Evolutionary conservation across 179 eudicot species (phyloP), one percentile per base, ranked within the genome.

Genomic region (Gypsophila paniculata): DNA sequence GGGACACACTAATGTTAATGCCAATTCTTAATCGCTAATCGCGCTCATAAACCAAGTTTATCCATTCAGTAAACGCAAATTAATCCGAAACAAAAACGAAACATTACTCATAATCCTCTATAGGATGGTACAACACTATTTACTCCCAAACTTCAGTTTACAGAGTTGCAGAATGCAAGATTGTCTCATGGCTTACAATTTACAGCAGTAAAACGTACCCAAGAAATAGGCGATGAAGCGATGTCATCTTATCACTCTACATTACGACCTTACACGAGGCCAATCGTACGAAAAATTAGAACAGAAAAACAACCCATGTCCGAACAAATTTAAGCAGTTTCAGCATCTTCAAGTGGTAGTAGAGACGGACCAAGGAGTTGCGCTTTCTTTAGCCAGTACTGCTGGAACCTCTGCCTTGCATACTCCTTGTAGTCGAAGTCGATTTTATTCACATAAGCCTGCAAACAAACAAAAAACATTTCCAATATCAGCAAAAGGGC

Each of bases 341-440:
- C 71, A 19, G 42, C 42, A n/a, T 68, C 71, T 17, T 68, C 71
- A 32, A 68, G 71, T 51, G 71, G 48, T 17, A 52, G 39, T 11
- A 68, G 60, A 63, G 82, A 74, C 49, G 71, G 68, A 66, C 77
- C 81, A 65, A 82, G 58, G 42, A 82, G 70, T 64, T 74, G 73
- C 29, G 77, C 73, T 73, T 82, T 82, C 77, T 36, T 77, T 68
- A 39, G 53, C 77, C 83, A 64, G 58, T 76, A 82, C 73, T 72
- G 81, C 62, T 79, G 48, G 67, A 82, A 71, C 79, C 86, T 79
- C 76, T 82, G 86, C 79, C 77, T 77, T 68, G 79, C 86, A 59
- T 79, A 82, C 81, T 77, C 83, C 76, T 67, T 55, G 72, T 79
- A 82, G 55, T 82, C 86, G 32, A 82, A 82, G 32, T 82, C 86